Percentiles rank a stretch among this genome's conserved stretches.
Conservation (phyloP, 441 rosid genomes). For the Kokia cookei region DNA sequence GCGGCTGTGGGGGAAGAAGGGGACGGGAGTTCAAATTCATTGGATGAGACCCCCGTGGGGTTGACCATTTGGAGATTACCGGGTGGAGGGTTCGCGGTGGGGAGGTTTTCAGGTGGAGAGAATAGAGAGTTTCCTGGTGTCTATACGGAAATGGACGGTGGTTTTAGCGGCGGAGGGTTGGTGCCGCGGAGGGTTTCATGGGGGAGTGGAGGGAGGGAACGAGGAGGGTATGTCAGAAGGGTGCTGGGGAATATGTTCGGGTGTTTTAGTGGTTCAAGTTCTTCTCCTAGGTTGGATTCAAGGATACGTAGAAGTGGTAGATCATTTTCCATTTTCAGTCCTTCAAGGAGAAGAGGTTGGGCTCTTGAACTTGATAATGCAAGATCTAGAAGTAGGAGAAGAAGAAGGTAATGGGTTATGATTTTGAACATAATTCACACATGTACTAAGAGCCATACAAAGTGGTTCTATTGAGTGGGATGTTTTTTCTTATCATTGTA, state of each 20-base stretch:
- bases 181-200: constrained; percentile 60
- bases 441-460: too few species aligned
- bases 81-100: constrained; percentile 91
- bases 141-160: constrained; percentile 86
- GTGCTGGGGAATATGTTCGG: constrained; percentile 45
- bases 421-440: too few species aligned
- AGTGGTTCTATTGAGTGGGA: too few species aligned
- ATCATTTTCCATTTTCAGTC: constrained; percentile 21
- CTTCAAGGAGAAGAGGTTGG: constrained; percentile 19
- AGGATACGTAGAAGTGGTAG: constrained; percentile 23
- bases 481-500: neutral
- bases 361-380: constrained; percentile 12
- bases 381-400: constrained; percentile 10
- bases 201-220: constrained; percentile 44
- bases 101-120: constrained; percentile 62
- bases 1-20: constrained; percentile 18
- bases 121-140: constrained; percentile 73
- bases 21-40: neutral
- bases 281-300: constrained; percentile 30
- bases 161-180: constrained; percentile 60
- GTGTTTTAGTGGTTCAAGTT: constrained; percentile 49
- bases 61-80: constrained; percentile 87
- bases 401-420: constrained; percentile 2
- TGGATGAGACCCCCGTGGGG: constrained; percentile 45
- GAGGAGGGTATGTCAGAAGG: constrained; percentile 46